phyloP scores from a whole-genome alignment of 805 yeast genomes.

The Saccharomycopsis synnaedendra region DNA sequence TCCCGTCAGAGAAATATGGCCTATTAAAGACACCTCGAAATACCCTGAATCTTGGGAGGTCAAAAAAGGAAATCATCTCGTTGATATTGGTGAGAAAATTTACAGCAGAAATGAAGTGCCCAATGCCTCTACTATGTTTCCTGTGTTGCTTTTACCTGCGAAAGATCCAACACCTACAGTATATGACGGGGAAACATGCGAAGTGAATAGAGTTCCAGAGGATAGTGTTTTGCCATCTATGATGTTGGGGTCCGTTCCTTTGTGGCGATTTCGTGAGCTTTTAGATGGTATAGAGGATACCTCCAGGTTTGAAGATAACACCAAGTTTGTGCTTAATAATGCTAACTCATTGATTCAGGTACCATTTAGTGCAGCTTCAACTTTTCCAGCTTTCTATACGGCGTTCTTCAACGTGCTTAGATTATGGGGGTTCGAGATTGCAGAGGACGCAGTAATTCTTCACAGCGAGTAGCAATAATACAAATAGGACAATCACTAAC shows the following conservation, averaged over 20 bases:
- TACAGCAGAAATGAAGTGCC: conserved; percentile 28
- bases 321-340: too few species aligned
- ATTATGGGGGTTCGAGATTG: too few species aligned
- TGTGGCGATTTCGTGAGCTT: background rate
- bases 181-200: background rate
- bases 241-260: conserved; percentile 3
- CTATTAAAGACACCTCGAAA: background rate
- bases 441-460: too few species aligned
- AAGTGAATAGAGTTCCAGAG: background rate
- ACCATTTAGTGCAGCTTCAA: too few species aligned
- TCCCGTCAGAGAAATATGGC: background rate
- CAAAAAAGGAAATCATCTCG: background rate
- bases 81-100: conserved; percentile 26
- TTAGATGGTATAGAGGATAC: background rate
- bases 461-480: too few species aligned
- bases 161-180: conserved; percentile 15
- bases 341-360: too few species aligned
- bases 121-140: background rate
- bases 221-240: conserved; percentile 1
- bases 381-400: too few species aligned
- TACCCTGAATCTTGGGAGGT: conserved; percentile 5
- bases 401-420: too few species aligned
- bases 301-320: too few species aligned
- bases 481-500: too few species aligned
- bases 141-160: background rate